Conservation (phyloP, 1,284 basidiomycete genomes). For the Agroathelia rolfsii region DNA sequence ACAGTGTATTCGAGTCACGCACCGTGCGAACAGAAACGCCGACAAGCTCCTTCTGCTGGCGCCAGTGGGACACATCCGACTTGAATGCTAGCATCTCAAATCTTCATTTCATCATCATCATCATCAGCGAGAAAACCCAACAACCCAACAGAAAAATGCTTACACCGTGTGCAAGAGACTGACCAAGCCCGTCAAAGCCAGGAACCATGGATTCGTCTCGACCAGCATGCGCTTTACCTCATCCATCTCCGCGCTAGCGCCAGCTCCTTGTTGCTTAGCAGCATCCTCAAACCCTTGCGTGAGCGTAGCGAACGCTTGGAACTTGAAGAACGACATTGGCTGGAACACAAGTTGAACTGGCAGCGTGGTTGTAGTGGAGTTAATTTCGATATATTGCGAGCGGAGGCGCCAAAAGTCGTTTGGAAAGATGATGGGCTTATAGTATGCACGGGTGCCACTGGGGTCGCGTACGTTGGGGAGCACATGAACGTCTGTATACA, state of each 20-base stretch:
- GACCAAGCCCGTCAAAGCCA: conserved; percentile 74
- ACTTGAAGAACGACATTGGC: conserved; percentile 80
- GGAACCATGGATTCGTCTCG: conserved; percentile 91
- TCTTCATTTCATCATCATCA: conserved; percentile 30
- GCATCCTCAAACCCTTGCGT: conserved; percentile 78
- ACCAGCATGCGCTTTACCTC: conserved; percentile 89
- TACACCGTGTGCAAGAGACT: conserved; percentile 81
- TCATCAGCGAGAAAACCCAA: background rate
- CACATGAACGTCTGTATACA: conserved; percentile 44
- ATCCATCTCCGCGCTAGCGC: conserved; percentile 68
- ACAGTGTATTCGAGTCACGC: conserved; percentile 16
- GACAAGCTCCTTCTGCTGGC: conserved; percentile 80
- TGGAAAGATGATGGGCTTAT: conserved; percentile 84
- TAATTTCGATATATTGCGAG: conserved; percentile 73
- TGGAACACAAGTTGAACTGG: conserved; percentile 80
- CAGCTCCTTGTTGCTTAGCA: conserved; percentile 58
- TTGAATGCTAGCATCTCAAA: conserved; percentile 96
- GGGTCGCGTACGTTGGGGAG: conserved; percentile 49
- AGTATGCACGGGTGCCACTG: conserved; percentile 53
- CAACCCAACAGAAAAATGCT: conserved; percentile 21
- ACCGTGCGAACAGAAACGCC: conserved; percentile 82
- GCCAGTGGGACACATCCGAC: conserved; percentile 91
- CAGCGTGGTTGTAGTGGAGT: conserved; percentile 60
- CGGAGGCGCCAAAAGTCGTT: conserved; percentile 94
- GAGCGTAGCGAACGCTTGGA: conserved; percentile 76